Conservation (phyloP, 148 eudicot species). For the Fallopia convolvulus region DNA sequence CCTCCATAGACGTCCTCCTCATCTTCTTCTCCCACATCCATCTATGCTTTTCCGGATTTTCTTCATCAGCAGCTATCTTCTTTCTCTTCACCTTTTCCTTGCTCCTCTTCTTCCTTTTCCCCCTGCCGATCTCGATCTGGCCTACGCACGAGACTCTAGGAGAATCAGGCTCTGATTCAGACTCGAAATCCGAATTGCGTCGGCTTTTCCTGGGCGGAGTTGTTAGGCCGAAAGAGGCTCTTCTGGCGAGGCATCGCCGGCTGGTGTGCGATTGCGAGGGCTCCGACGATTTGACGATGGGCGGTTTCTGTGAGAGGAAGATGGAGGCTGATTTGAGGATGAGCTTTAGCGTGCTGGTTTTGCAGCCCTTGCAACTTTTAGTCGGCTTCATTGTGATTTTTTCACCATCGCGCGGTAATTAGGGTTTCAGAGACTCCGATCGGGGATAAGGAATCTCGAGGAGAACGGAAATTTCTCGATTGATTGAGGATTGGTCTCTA, state of each 20-base stretch:
- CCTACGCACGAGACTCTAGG: conserved; percentile 5
- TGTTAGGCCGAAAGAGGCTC: not conserved
- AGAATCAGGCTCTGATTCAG: conserved; percentile 1
- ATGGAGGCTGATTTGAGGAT: not conserved
- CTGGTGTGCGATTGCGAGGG: not conserved
- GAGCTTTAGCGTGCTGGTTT: not conserved
- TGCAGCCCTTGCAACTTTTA: not conserved
- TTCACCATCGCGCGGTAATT: not conserved
- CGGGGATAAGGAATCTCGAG: not conserved
- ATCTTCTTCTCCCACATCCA: not conserved
- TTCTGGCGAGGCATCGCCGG: not conserved
- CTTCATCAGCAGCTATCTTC: not conserved
- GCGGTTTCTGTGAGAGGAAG: not conserved
- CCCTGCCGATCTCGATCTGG: not conserved
- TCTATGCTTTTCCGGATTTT: not conserved
- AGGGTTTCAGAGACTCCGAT: not conserved
- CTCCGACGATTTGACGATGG: not conserved
- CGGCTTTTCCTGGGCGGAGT: not conserved
- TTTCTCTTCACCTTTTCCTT: not conserved
- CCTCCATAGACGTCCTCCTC: not conserved
- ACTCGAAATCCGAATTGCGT: not conserved
- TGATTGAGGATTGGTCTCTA: not conserved
- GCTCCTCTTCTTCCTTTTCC: not conserved
- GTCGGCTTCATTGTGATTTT: not conserved
- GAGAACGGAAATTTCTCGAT: not conserved